These are phyloP conservation scores for Platismatia glauca DNA, from an alignment of 495 filamentous ascomycete genomes.

Conservation along the genomic window DNA sequence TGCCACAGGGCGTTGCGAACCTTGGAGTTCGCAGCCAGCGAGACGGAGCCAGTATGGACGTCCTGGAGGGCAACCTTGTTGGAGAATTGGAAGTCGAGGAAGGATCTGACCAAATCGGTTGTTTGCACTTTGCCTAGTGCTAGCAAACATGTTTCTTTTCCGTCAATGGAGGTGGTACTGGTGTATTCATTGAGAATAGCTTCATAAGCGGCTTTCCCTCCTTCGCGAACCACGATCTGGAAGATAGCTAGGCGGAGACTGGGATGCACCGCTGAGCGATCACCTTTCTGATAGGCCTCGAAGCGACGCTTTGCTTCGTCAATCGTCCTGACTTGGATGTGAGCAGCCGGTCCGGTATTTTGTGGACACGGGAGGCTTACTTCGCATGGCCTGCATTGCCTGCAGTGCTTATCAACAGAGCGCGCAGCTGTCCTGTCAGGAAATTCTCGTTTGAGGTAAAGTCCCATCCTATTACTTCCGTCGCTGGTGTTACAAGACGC, in stretches of 20 bases:
- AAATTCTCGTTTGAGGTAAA: constrained; percentile 68
- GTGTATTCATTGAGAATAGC: constrained; percentile 75
- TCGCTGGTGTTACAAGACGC: constrained; percentile 58
- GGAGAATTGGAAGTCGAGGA: constrained; percentile 73
- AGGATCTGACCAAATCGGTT: constrained; percentile 55
- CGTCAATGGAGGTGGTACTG: constrained; percentile 73
- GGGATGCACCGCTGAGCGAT: constrained; percentile 63
- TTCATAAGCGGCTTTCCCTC: constrained; percentile 56
- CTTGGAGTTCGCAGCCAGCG: constrained; percentile 61
- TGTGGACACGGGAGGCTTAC: constrained; percentile 34
- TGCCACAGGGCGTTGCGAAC: constrained; percentile 68
- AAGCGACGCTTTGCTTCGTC: constrained; percentile 67
- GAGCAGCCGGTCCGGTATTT: constrained; percentile 23
- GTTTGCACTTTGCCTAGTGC: constrained; percentile 68
- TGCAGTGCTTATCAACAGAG: constrained; percentile 66
- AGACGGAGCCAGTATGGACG: constrained; percentile 66
- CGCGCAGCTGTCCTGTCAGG: constrained; percentile 69
- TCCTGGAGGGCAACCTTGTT: constrained; percentile 71
- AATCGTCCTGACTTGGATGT: constrained; percentile 42
- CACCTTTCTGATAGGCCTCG: constrained; percentile 58
- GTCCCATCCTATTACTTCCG: constrained; percentile 79
- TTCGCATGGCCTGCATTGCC: constrained; percentile 62
- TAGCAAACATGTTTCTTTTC: constrained; percentile 73
- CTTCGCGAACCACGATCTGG: constrained; percentile 62
- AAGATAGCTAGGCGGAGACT: constrained; percentile 73